Conservation (phyloP, 208 protist species). For the Acanthamoeba lenticulata region DNA sequence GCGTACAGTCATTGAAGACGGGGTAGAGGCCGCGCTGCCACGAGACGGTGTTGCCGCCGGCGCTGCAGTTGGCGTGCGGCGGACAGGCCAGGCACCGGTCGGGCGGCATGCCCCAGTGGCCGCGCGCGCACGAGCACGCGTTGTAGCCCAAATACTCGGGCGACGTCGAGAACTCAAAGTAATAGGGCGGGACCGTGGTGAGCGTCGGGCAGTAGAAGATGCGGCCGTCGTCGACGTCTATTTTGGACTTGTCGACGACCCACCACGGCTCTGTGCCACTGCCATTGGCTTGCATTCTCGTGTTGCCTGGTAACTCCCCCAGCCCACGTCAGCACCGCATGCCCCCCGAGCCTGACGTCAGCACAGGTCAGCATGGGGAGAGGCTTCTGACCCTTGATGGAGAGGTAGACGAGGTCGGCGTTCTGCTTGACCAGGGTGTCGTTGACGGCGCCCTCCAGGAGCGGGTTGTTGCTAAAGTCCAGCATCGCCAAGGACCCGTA, state of each 20-base stretch:
- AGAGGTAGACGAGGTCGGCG: background rate
- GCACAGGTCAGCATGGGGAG: no score
- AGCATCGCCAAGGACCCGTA: background rate
- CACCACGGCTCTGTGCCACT: background rate
- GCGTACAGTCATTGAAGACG: slow-evolving; percentile 5
- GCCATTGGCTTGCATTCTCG: background rate
- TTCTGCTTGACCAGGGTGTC: background rate
- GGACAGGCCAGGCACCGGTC: background rate
- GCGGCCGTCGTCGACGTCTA: background rate
- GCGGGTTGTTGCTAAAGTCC: background rate
- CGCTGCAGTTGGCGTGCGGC: slow-evolving; percentile 9
- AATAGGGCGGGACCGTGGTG: background rate
- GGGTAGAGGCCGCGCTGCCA: slow-evolving; percentile 40
- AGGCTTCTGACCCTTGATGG: background rate
- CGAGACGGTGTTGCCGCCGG: background rate
- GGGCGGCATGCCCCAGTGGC: background rate
- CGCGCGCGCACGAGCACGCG: background rate
- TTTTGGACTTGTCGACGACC: background rate
- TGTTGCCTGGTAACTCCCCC: background rate
- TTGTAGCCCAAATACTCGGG: background rate
- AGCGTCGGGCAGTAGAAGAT: background rate
- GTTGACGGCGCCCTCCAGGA: background rate
- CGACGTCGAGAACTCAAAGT: background rate
- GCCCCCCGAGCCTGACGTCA: no score
- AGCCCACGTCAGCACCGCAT: background rate